Percentiles rank a stretch among this genome's conserved stretches.
These are phyloP conservation scores for Populus tremula DNA, from an alignment of 345 rosid genomes.

Conservation along the genomic window DNA sequence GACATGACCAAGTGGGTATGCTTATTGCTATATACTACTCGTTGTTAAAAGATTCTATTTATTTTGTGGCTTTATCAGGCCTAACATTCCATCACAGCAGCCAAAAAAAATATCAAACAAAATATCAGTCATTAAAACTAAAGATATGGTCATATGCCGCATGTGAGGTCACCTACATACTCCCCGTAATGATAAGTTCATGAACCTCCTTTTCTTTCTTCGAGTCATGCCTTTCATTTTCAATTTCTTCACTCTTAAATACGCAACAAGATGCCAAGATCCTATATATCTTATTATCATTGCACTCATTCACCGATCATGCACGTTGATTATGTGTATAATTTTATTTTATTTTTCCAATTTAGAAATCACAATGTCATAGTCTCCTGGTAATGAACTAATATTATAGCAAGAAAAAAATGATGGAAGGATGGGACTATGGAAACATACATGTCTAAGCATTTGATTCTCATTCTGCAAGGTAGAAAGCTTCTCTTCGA, in stretches of 20 bases:
- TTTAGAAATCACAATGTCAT: neutral
- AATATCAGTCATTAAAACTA: neutral
- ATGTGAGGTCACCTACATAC: conserved; percentile 15
- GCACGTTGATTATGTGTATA: neutral
- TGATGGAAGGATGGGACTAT: neutral
- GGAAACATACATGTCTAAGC: conserved; percentile 79
- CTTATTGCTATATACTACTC: neutral
- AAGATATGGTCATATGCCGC: neutral
- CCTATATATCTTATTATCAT: neutral
- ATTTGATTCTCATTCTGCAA: conserved; percentile 95
- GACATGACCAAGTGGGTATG: neutral
- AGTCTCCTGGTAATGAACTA: neutral
- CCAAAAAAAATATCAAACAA: neutral
- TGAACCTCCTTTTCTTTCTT: neutral
- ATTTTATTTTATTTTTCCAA: neutral
- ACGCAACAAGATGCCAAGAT: neutral
- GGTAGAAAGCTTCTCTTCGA: conserved; percentile 86
- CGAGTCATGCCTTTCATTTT: conserved; percentile 1
- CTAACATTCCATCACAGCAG: neutral
- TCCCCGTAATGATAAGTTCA: conserved; percentile 13
- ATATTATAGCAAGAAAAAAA: neutral
- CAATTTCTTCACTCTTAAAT: neutral
- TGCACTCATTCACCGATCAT: neutral
- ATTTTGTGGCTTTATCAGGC: neutral
- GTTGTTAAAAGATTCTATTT: neutral